phyloP scores from a whole-genome alignment of 495 filamentous ascomycete genomes.

The Chlorociboria aeruginascens region DNA sequence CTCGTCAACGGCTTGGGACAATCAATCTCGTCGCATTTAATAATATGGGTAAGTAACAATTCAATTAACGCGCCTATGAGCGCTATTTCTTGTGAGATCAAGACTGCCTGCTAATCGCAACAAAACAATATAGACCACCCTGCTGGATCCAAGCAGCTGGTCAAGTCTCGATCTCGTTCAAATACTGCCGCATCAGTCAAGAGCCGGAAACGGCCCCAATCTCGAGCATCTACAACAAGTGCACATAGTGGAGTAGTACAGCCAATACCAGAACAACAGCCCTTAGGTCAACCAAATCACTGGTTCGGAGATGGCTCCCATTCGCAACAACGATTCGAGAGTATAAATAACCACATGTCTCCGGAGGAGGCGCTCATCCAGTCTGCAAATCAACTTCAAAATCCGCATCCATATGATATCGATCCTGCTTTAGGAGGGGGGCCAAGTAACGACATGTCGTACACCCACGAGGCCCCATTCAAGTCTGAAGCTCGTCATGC shows the following conservation, averaged over 20 bases:
- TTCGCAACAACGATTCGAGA: constrained; percentile 21
- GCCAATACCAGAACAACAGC: constrained; percentile 47
- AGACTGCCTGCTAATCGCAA: constrained; percentile 7
- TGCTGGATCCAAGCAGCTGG: constrained; percentile 8
- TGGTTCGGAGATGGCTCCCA: constrained; percentile 33
- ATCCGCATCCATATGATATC: constrained; percentile 29
- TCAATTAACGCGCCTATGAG: background rate
- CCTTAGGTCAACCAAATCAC: constrained; percentile 26
- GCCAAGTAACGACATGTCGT: constrained; percentile 22
- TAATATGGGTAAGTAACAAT: constrained; percentile 12
- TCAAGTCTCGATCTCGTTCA: constrained; percentile 37
- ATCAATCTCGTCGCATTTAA: background rate
- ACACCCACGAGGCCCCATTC: constrained; percentile 9
- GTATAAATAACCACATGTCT: constrained; percentile 31
- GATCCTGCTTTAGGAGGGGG: constrained; percentile 25
- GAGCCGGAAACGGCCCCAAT: constrained; percentile 55
- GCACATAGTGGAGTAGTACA: constrained; percentile 59
- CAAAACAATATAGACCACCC: constrained; percentile 11
- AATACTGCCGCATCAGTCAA: constrained; percentile 43
- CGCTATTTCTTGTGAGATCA: background rate
- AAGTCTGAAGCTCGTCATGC: constrained; percentile 28
- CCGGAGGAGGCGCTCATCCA: constrained; percentile 55
- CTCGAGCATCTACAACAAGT: constrained; percentile 78
- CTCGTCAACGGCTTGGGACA: background rate
- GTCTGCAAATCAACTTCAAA: constrained; percentile 43